A percentile compares a stretch with the other conserved stretches of the same genome.
Conservation (phyloP, 192 early-diverging fungal genomes). For the Obelidium mucronatum region DNA sequence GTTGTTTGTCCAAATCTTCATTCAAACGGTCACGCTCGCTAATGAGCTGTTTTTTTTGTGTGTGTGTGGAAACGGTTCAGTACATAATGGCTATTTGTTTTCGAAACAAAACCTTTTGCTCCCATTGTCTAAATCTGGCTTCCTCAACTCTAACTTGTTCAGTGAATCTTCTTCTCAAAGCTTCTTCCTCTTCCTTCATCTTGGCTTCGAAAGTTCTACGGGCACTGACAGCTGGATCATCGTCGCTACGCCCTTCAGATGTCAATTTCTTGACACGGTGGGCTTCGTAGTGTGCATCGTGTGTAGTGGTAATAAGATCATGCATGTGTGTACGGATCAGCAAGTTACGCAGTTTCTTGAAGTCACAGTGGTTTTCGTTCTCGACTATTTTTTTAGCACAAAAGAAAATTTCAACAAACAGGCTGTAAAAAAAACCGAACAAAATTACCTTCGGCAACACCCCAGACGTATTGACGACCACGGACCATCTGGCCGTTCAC, state of each 20-base stretch:
- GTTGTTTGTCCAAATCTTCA: slow-evolving; percentile 96
- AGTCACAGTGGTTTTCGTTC: slow-evolving; percentile 98
- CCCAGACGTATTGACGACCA: slow-evolving; percentile 98
- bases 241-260: slow-evolving; percentile 64
- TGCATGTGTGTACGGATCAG: slow-evolving; percentile 98
- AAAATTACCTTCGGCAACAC: slow-evolving; percentile 85
- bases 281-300: slow-evolving; percentile 95
- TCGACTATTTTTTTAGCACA: slow-evolving; percentile 60
- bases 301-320: slow-evolving; percentile 91
- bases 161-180: slow-evolving; percentile 93
- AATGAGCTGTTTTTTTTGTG: slow-evolving; percentile 83
- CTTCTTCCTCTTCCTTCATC: slow-evolving; percentile 99
- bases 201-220: slow-evolving; percentile 74
- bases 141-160: slow-evolving; percentile 98
- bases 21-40: slow-evolving; percentile 98
- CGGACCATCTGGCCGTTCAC: slow-evolving; percentile 89
- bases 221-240: slow-evolving; percentile 84
- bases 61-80: no score
- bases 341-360: slow-evolving; percentile 95
- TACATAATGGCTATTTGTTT: slow-evolving; percentile 14
- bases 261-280: slow-evolving; percentile 89
- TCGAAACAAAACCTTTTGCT: slow-evolving; percentile 70
- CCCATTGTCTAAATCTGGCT: slow-evolving; percentile 98
- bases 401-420: no score
- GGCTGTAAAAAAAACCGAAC: no score